Evolutionary conservation across 2,329 filamentous ascomycete species (phyloP).

Genomic region (Dactylellina drechsleri): DNA sequence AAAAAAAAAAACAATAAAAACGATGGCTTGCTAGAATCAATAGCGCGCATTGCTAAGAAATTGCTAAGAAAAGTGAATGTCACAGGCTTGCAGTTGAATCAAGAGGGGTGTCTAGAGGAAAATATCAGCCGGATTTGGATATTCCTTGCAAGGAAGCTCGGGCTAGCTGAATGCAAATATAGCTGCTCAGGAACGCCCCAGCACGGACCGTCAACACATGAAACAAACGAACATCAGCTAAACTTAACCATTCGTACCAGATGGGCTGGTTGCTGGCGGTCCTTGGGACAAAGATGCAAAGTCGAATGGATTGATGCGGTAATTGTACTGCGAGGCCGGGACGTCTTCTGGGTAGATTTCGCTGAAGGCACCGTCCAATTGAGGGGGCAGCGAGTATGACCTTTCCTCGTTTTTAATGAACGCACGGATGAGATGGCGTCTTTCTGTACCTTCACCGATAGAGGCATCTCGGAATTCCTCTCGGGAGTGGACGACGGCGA

Average conservation of each 20-base stretch:
- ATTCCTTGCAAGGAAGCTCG: neutral
- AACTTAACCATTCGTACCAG: slow-evolving; percentile 45
- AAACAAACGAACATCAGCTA: neutral
- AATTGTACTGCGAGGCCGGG: slow-evolving; percentile 66
- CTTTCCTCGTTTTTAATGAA: slow-evolving; percentile 64
- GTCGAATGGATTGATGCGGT: slow-evolving; percentile 67
- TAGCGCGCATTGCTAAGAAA: slow-evolving; percentile 3
- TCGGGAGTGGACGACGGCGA: slow-evolving; percentile 65
- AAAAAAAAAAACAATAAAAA: neutral
- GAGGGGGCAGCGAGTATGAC: slow-evolving; percentile 63
- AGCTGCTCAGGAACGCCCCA: neutral
- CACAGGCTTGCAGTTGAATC: neutral
- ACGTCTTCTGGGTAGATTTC: slow-evolving; percentile 67
- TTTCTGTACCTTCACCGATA: slow-evolving; percentile 40
- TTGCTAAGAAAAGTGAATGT: neutral
- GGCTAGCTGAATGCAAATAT: slow-evolving; percentile 18
- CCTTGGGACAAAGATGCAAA: slow-evolving; percentile 42
- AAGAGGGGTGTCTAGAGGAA: neutral
- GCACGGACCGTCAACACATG: slow-evolving; percentile 19
- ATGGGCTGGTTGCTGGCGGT: slow-evolving; percentile 42
- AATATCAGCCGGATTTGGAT: slow-evolving; percentile 12
- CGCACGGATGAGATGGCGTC: slow-evolving; percentile 64
- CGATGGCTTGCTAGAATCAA: slow-evolving; percentile 6
- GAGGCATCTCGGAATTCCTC: slow-evolving; percentile 62
- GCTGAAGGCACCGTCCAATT: slow-evolving; percentile 65